Evolutionary conservation across 1,139 yeast species (phyloP).

Genomic region (Meyerozyma sp.): DNA sequence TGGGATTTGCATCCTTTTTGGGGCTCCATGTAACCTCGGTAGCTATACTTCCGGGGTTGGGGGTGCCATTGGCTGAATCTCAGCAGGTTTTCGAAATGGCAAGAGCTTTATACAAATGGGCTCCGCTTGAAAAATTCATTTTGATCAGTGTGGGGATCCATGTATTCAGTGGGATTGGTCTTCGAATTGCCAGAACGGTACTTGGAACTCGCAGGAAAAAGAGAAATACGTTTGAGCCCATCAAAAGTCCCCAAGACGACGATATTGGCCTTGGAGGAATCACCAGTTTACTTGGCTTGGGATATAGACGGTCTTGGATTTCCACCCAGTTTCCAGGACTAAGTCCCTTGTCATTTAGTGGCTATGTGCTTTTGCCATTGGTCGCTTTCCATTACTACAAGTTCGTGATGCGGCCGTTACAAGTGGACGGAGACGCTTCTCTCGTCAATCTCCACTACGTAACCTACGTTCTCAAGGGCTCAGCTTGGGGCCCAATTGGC

Average conservation of each 20-base stretch:
- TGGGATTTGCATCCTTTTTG: conserved; percentile 52
- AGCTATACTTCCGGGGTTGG: conserved; percentile 45
- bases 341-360: conserved; percentile 54
- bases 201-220: conserved; percentile 7
- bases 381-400: conserved; percentile 43
- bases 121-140: conserved; percentile 49
- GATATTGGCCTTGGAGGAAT: conserved; percentile 60
- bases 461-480: conserved; percentile 30
- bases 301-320: conserved; percentile 43
- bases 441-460: conserved; percentile 52
- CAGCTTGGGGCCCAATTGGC: neutral
- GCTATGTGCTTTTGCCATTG: conserved; percentile 47
- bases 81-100: conserved; percentile 59
- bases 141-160: conserved; percentile 47
- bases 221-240: conserved; percentile 8
- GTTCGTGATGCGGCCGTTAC: conserved; percentile 45
- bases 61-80: conserved; percentile 33
- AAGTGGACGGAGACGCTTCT: conserved; percentile 62
- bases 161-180: conserved; percentile 45
- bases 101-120: conserved; percentile 53
- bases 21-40: conserved; percentile 57
- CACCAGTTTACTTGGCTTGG: conserved; percentile 48
- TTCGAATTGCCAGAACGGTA: conserved; percentile 36
- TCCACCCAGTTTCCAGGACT: conserved; percentile 27
- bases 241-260: conserved; percentile 29